phyloP scores from a whole-genome alignment of 2,329 filamentous ascomycete genomes.

The Alternaria sp. region DNA sequence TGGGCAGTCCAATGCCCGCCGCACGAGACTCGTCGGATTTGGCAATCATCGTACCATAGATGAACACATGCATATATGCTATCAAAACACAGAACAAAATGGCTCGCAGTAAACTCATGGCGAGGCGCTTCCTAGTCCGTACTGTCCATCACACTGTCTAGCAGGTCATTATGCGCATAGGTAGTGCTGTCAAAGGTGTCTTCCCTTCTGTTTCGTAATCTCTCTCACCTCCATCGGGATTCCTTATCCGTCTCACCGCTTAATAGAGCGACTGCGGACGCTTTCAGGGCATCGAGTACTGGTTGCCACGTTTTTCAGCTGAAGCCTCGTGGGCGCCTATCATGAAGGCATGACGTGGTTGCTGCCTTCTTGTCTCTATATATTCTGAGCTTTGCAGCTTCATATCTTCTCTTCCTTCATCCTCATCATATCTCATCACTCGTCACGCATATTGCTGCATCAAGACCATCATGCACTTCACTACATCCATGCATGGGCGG shows the following conservation, averaged over 20 bases:
- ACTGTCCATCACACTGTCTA: background rate
- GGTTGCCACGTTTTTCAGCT: background rate
- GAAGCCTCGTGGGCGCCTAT: background rate
- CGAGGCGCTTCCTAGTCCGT: background rate
- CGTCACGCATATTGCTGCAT: fast-evolving
- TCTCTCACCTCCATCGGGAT: background rate
- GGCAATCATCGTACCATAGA: background rate
- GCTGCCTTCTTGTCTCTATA: background rate
- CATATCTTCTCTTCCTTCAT: background rate
- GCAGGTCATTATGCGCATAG: background rate
- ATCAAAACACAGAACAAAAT: background rate
- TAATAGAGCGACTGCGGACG: background rate
- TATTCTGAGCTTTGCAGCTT: background rate
- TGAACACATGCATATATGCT: background rate
- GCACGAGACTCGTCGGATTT: background rate
- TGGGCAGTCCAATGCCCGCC: background rate
- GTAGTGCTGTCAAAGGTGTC: background rate
- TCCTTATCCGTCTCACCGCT: background rate
- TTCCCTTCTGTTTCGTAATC: too few relatives aligned
- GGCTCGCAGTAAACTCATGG: background rate
- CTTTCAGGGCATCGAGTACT: background rate
- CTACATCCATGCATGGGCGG: background rate
- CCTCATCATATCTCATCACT: background rate
- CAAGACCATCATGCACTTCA: background rate
- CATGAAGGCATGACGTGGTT: background rate